Conservation (phyloP, 202 grass and related monocot genomes). For the Setaria italica region DNA sequence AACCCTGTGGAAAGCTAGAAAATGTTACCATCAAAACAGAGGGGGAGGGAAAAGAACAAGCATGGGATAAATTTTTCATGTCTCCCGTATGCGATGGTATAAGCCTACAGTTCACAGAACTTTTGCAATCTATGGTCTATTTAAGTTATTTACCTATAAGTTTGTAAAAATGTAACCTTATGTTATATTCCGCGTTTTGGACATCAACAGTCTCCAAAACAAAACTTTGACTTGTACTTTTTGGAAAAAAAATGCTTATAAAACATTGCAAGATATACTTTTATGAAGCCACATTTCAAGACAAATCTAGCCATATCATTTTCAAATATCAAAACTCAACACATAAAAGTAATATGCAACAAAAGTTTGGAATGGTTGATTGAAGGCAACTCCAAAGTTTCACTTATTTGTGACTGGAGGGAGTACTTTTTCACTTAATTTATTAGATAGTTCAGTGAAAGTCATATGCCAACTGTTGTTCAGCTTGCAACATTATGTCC, state of each 20-base stretch:
- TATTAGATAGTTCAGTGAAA: background rate
- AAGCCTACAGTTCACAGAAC: background rate
- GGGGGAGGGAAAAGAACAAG: constrained; percentile 27
- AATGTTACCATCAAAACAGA: constrained; percentile 46
- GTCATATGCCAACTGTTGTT: constrained; percentile 34
- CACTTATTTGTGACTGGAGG: background rate
- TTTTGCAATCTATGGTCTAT: background rate
- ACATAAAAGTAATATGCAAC: background rate
- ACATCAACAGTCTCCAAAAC: background rate
- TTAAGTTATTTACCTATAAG: constrained; percentile 17
- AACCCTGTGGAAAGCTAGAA: constrained; percentile 65
- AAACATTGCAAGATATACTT: background rate
- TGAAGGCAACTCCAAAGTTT: background rate
- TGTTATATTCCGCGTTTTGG: background rate
- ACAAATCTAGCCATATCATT: background rate
- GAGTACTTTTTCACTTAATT: background rate
- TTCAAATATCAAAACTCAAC: background rate
- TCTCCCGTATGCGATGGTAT: background rate
- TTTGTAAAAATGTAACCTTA: background rate
- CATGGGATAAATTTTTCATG: constrained; percentile 10
- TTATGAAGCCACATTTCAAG: background rate
- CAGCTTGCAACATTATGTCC: constrained; percentile 13
- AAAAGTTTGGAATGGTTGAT: background rate
- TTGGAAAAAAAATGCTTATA: background rate
- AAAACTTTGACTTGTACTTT: background rate